These are phyloP conservation scores for Eucalyptus curtisii DNA, from an alignment of 345 rosid species.

Conservation along the genomic window DNA sequence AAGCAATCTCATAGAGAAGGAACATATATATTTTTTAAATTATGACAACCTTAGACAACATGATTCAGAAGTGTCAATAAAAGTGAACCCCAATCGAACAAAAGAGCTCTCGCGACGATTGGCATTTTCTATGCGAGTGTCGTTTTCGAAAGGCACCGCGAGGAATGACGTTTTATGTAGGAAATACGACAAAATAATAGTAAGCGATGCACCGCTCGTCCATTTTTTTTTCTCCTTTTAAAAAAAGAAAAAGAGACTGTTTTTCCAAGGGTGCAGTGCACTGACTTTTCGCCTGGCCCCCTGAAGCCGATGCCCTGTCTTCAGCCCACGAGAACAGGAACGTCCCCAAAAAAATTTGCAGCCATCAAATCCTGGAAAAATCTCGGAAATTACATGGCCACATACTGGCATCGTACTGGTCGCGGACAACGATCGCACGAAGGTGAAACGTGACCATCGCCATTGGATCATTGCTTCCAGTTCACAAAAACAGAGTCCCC, in stretches of 20 bases:
- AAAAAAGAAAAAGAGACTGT: neutral
- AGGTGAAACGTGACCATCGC: neutral
- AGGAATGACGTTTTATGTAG: neutral
- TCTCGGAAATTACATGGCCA: neutral
- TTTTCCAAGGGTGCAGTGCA: neutral
- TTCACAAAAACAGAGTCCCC: neutral
- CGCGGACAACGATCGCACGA: neutral
- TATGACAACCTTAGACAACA: too few species aligned
- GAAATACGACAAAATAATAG: neutral
- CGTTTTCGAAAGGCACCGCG: neutral
- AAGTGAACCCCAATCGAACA: neutral
- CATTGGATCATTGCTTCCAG: neutral
- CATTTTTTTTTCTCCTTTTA: neutral
- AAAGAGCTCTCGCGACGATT: neutral
- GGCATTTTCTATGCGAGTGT: neutral
- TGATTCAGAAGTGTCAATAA: neutral
- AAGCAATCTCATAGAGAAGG: neutral
- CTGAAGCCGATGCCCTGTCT: neutral
- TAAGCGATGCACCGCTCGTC: neutral
- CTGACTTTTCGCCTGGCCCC: neutral
- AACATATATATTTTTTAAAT: neutral
- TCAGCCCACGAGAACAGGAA: neutral
- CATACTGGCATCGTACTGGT: neutral
- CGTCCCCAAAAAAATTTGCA: neutral
- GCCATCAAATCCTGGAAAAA: neutral